These are phyloP conservation scores for Tieghemiomyces parasiticus DNA, from an alignment of 192 early-diverging fungal species.

Conservation along the genomic window DNA sequence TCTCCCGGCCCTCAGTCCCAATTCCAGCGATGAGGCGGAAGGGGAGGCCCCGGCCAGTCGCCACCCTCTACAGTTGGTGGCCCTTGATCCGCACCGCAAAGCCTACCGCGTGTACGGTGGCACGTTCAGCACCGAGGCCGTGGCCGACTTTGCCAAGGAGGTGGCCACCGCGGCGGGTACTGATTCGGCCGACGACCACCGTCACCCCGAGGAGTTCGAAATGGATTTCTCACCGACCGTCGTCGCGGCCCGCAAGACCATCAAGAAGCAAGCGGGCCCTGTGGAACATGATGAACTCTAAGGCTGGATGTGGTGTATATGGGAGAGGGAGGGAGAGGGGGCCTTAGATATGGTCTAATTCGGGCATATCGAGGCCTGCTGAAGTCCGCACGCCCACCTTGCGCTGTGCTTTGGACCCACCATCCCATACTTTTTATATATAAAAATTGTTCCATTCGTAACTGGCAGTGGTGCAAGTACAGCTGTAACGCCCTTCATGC, in stretches of 20 bases:
- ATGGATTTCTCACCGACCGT: not conserved
- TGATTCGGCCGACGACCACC: not conserved
- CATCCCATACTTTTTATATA: too few relatives aligned
- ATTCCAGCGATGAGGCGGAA: too few relatives aligned
- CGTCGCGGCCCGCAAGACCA: not conserved
- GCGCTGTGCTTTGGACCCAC: too few relatives aligned
- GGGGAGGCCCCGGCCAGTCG: too few relatives aligned
- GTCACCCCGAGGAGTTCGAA: not conserved
- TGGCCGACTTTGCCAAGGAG: constrained; percentile 39
- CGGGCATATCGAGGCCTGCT: too few relatives aligned
- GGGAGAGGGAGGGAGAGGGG: too few relatives aligned
- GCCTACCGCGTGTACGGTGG: constrained; percentile 43
- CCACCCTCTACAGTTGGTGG: too few relatives aligned
- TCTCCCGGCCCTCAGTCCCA: constrained; percentile 40
- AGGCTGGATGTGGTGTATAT: not conserved
- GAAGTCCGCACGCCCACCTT: too few relatives aligned
- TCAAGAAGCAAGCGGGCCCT: not conserved
- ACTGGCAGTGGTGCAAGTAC: not conserved
- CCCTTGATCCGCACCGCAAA: constrained; percentile 37
- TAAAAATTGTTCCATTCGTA: too few relatives aligned
- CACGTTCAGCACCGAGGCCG: constrained; percentile 33
- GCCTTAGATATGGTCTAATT: too few relatives aligned
- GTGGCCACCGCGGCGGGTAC: not conserved
- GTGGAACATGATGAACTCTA: not conserved
- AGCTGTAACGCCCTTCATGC: not conserved